Evolutionary conservation across 768 basidiomycete genomes (phyloP), one percentile per base, ranked within the genome.

Genomic region (Suillus alpinus): DNA sequence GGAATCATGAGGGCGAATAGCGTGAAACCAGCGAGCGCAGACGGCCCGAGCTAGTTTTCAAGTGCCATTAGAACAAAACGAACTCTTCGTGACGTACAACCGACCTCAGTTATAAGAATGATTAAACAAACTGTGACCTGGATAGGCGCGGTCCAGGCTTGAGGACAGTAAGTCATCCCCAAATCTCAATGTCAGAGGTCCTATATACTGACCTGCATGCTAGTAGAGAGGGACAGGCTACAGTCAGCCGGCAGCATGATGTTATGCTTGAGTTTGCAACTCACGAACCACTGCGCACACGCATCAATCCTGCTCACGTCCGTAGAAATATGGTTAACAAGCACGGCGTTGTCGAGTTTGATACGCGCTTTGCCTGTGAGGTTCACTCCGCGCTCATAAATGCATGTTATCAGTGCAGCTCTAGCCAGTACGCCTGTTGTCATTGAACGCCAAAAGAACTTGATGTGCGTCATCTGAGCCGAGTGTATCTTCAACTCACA

Each of bases 381-480:
- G 37, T 76, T 75, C 39, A 92, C 80, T 4, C 85, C 83, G 53
- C 89, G 85, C 64, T 87, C 83, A 74, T 91, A 93, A 23, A 92
- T 82, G 0, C 84, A 84, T 44, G 82, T 81, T 55, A 89, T 90
- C 31, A 93, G 77, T 12, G 88, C 84, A 0, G 83, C 83, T 59
- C 90, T 80, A 0, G 83, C 81, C 29, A 90, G 75, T 3, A 88
- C 81, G 29, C 91, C 90, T 0, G 84, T 83, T 29, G 78, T 73
- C 83, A 88, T 88, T 5, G 85, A 84, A 46, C 85, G 78, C 80
- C 85, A 86, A 77, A 91, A 90, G 74, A 87, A 91, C 81, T 86
- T 60, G 16, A 3, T 7, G 20, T 56, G 29, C 5, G 10, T 32
- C 31, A 58, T 36, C 4, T 20, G 16, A 23, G 12, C 2, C 5